phyloP scores from a whole-genome alignment of 768 basidiomycete genomes.

The Suillus tomentosus region DNA sequence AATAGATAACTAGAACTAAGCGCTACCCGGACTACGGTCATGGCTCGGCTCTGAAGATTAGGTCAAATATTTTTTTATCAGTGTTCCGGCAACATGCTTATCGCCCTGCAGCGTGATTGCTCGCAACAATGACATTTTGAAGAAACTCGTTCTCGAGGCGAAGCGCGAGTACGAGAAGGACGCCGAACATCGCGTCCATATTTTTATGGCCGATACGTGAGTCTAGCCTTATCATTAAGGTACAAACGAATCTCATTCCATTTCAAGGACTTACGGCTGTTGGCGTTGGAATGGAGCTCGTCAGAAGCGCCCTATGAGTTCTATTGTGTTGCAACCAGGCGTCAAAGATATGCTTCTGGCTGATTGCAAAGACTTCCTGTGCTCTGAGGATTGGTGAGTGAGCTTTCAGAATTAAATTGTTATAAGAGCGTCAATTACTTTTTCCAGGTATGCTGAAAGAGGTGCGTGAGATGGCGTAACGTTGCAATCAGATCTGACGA shows the following conservation, averaged over 20 bases:
- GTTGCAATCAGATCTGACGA: constrained; percentile 22
- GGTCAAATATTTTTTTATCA: constrained; percentile 41
- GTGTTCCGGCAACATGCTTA: constrained; percentile 18
- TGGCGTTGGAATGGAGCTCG: constrained; percentile 91
- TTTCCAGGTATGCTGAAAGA: constrained; percentile 82
- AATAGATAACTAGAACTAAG: constrained; percentile 78
- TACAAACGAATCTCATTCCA: constrained; percentile 10
- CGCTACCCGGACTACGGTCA: constrained; percentile 77
- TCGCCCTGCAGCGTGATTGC: constrained; percentile 67
- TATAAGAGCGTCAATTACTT: constrained; percentile 22
- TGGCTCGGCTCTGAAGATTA: constrained; percentile 76
- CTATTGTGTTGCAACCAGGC: constrained; percentile 87
- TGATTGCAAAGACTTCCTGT: constrained; percentile 84
- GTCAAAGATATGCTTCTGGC: constrained; percentile 89
- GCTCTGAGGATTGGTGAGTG: constrained; percentile 82
- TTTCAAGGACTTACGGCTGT: constrained; percentile 61
- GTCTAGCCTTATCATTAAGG: constrained; percentile 31
- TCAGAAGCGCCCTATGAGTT: constrained; percentile 88
- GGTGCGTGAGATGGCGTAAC: constrained; percentile 47
- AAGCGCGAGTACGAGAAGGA: constrained; percentile 91
- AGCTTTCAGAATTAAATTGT: constrained; percentile 20
- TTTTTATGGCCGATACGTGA: constrained; percentile 88
- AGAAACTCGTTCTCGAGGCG: constrained; percentile 83
- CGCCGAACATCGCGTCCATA: constrained; percentile 87
- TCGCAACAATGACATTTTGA: constrained; percentile 84